Evolutionary conservation across 768 basidiomycete species (phyloP).

Genomic region (Boletus subparvulus): DNA sequence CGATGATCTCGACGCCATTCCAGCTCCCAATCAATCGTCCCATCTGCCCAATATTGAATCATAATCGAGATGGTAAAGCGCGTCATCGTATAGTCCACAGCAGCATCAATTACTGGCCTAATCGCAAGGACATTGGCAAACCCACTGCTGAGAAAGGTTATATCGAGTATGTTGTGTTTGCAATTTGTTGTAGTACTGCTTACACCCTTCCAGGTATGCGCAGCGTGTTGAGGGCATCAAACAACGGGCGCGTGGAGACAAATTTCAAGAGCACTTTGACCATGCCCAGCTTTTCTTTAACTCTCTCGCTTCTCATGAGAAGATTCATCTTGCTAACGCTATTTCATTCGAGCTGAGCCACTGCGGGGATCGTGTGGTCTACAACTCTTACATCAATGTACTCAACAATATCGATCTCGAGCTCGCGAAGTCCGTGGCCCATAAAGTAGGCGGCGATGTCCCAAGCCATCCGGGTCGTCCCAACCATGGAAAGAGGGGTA

Average conservation of each 20-base stretch:
- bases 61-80: slow-evolving; percentile 60
- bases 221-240: slow-evolving; percentile 55
- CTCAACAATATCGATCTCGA: slow-evolving; percentile 74
- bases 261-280: slow-evolving; percentile 74
- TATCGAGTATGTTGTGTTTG: slow-evolving; percentile 41
- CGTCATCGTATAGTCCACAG: slow-evolving; percentile 59
- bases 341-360: slow-evolving; percentile 84
- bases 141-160: slow-evolving; percentile 54
- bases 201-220: slow-evolving; percentile 39
- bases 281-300: slow-evolving; percentile 86
- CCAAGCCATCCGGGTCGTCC: slow-evolving; percentile 50
- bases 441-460: slow-evolving; percentile 57
- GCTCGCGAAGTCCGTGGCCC: slow-evolving; percentile 67
- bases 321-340: slow-evolving; percentile 66
- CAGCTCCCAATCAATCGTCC: slow-evolving; percentile 83
- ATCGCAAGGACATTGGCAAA: slow-evolving; percentile 52
- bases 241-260: slow-evolving; percentile 60
- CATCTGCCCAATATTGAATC: slow-evolving; percentile 71
- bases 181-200: background rate
- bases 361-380: slow-evolving; percentile 73
- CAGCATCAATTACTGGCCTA: slow-evolving; percentile 79
- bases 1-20: background rate
- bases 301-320: slow-evolving; percentile 68
- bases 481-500: slow-evolving; percentile 59
- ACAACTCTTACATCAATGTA: slow-evolving; percentile 61